Base-by-base conservation (phyloP, 2,329 filamentous ascomycete species). In the Botryosphaeria dothidea region DNA sequence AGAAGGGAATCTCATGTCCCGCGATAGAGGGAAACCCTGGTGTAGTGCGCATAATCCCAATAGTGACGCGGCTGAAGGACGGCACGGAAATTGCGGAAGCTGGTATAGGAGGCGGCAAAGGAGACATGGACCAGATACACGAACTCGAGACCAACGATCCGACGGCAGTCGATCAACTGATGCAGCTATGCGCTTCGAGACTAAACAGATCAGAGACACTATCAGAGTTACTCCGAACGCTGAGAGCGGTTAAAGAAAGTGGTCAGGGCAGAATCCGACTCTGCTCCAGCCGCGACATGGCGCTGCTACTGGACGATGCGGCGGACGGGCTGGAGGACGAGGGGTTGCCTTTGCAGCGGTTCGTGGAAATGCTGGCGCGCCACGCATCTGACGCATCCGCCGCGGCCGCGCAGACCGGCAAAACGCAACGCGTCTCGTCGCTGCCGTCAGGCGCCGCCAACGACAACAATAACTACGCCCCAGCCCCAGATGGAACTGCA, bases 101-200 rank as follows among this genome's bases (percentile, higher is more conserved):
- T 6, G 93, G 92, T 1, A 85, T 91, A 29, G 93, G 92, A 5
- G 93, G 92, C 5, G 93, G 93, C 0, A 87, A 88, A 13, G 90
- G 89, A 2, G 92, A 96, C 74, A 77, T 96, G 5, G 85, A 88
- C 69, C 86, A 88, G 52, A 84, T 85, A 23, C 86, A 88, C 25
- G 89, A 91, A 72, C 77, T 95, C 7, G 88, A 90, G 36, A 74
- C 87, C 9, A 41, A 46, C 6, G 82, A 85, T 66, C 70, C 66
- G 1, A 70, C 70, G 25, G 77, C 83, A n/a, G 69, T 86, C 0
- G 79, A 81, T 1, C 83, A 85, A 49, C 73, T 92, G 4, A 78
- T 84, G 64, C 73, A 80, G 3, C 72, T 91, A 21, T 87, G 83
- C 71, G 70, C 74, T 2, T 68, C 71, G 6, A 75, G 73, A 38